phyloP scores from a whole-genome alignment of 2,329 filamentous ascomycete species.

The Graphilbum sp. region DNA sequence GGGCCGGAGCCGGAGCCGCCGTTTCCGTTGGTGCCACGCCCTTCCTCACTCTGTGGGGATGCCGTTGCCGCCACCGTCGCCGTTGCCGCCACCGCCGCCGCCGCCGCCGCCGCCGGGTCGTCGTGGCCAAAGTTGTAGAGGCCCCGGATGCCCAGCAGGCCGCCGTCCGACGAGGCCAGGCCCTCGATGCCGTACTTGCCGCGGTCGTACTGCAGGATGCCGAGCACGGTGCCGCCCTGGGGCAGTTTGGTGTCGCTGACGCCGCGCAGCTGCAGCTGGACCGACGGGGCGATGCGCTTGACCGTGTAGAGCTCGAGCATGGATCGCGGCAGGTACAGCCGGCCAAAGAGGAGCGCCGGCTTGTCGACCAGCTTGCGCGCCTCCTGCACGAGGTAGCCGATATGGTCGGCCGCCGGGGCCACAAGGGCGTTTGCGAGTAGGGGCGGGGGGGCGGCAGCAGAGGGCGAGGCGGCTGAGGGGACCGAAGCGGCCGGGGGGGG shows the following conservation, averaged over 20 bases:
- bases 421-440: slow-evolving; percentile 2
- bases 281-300: slow-evolving; percentile 56
- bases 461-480: background rate
- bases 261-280: slow-evolving; percentile 65
- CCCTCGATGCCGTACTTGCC: slow-evolving; percentile 83
- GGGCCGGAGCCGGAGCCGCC: slow-evolving; percentile 4
- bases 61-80: too few species aligned
- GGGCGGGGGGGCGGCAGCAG: slow-evolving; percentile 1
- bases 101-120: slow-evolving; percentile 10
- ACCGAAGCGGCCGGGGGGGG: slow-evolving; percentile 7
- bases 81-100: too few species aligned
- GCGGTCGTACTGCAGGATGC: slow-evolving; percentile 62
- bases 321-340: slow-evolving; percentile 68
- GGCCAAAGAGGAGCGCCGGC: slow-evolving; percentile 49
- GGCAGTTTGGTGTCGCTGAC: slow-evolving; percentile 57
- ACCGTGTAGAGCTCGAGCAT: slow-evolving; percentile 77
- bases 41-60: too few species aligned
- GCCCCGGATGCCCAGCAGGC: slow-evolving; percentile 70
- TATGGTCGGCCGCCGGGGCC: slow-evolving; percentile 5
- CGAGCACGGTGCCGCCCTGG: slow-evolving; percentile 61
- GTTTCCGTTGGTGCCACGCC: slow-evolving; percentile 10
- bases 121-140: slow-evolving; percentile 75
- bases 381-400: slow-evolving; percentile 8
- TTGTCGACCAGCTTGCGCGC: slow-evolving; percentile 9
- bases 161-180: slow-evolving; percentile 82